These are phyloP conservation scores for Geotrichum aggregatum DNA, from an alignment of 1,139 yeast species.

Conservation along the genomic window DNA sequence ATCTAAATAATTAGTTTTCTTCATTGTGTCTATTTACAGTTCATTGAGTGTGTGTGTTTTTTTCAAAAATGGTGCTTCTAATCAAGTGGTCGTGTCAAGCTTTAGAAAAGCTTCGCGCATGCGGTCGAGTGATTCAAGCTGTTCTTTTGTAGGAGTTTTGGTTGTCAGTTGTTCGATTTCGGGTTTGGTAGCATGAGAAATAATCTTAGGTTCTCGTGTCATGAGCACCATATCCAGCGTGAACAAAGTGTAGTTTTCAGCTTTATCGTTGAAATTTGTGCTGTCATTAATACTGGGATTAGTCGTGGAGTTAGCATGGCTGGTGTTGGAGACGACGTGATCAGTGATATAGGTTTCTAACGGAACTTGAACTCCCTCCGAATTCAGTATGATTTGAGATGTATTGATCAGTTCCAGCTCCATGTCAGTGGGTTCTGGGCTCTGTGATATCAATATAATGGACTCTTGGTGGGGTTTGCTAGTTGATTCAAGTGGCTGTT, in stretches of 20 bases:
- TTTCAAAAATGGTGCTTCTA: not conserved
- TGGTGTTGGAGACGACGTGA: no score
- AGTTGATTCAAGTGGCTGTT: not conserved
- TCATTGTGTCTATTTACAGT: not conserved
- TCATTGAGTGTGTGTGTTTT: not conserved
- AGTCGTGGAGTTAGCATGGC: no score
- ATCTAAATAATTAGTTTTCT: not conserved
- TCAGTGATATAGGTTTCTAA: not conserved
- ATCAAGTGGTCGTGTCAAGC: not conserved
- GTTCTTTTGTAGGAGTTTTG: not conserved
- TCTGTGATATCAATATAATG: not conserved
- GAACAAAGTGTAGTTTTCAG: constrained; percentile 3
- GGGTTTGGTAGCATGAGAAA: constrained; percentile 5
- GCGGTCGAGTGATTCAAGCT: not conserved
- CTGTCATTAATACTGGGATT: no score
- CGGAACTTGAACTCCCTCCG: not conserved
- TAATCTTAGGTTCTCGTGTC: constrained; percentile 18
- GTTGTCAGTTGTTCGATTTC: not conserved
- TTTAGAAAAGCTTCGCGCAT: not conserved
- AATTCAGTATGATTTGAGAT: not conserved
- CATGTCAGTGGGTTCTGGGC: not conserved
- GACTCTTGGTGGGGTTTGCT: not conserved
- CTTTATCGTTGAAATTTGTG: not conserved
- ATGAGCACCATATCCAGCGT: constrained; percentile 10
- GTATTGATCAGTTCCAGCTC: not conserved